These are phyloP conservation scores for Herpetomonas samuelpessoai DNA, from an alignment of 208 protist species.

Conservation along the genomic window DNA sequence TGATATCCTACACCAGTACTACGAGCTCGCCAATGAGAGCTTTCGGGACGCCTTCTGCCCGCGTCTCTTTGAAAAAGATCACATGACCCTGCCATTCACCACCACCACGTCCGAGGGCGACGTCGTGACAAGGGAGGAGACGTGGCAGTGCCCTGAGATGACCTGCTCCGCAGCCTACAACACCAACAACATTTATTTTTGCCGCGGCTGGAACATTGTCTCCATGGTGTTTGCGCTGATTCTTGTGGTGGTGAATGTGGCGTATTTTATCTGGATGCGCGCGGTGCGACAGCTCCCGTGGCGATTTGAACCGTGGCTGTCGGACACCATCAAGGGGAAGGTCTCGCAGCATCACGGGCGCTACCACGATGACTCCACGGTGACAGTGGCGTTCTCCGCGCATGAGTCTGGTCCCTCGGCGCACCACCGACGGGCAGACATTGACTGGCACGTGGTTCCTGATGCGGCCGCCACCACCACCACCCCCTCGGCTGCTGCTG, in stretches of 20 bases:
- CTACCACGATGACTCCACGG: background rate
- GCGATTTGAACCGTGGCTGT: constrained; percentile 51
- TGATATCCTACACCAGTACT: too few relatives aligned
- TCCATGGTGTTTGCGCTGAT: constrained; percentile 32
- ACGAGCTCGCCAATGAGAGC: too few relatives aligned
- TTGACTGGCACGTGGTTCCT: too few relatives aligned
- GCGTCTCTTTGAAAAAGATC: too few relatives aligned
- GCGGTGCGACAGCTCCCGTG: constrained; percentile 53
- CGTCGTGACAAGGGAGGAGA: constrained; percentile 30
- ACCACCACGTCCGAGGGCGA: too few relatives aligned
- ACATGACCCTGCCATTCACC: too few relatives aligned
- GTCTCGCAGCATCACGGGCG: background rate
- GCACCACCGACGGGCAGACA: too few relatives aligned
- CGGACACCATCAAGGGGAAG: constrained; percentile 19
- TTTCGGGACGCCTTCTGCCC: too few relatives aligned
- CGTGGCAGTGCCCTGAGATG: constrained; percentile 50
- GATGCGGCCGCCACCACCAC: too few relatives aligned
- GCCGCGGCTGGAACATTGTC: constrained; percentile 28
- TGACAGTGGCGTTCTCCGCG: background rate
- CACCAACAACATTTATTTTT: constrained; percentile 76
- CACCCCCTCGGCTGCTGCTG: too few relatives aligned
- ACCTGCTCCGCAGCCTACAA: constrained; percentile 33
- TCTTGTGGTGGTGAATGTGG: constrained; percentile 26
- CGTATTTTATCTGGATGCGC: constrained; percentile 37
- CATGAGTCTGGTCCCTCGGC: too few relatives aligned